phyloP scores from a whole-genome alignment of 441 rosid species.

The Pelargonium myrrhifolium region DNA sequence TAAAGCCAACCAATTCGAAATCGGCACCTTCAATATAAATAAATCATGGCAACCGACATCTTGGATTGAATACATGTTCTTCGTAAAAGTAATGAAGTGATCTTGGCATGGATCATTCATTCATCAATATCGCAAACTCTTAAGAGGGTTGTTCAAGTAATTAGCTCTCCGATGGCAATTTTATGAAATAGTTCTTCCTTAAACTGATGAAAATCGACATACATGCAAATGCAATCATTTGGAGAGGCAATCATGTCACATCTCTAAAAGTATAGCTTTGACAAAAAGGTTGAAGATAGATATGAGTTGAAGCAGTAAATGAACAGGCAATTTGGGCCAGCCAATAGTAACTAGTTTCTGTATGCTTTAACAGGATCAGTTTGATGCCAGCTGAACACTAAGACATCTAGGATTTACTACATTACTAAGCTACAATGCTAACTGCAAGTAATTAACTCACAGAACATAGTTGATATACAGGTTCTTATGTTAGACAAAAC shows the following conservation, averaged over 20 bases:
- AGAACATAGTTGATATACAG: background rate
- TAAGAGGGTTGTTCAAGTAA: constrained; percentile 18
- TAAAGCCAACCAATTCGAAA: constrained; percentile 94
- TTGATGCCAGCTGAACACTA: background rate
- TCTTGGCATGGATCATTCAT: constrained; percentile 35
- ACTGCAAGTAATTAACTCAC: background rate
- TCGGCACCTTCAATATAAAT: constrained; percentile 75
- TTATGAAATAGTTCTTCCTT: constrained; percentile 5
- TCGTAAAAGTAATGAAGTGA: constrained; percentile 43
- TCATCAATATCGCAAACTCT: constrained; percentile 30
- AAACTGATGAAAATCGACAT: background rate
- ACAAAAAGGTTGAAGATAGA: constrained; percentile 13
- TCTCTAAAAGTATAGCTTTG: constrained; percentile 20
- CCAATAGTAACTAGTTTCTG: background rate
- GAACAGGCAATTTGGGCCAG: background rate
- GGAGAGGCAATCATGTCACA: constrained; percentile 12
- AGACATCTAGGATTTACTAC: background rate
- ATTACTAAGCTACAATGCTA: background rate
- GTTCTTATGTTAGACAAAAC: too few relatives aligned
- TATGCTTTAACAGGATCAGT: too few relatives aligned
- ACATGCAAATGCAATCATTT: constrained; percentile 18
- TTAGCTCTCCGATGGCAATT: constrained; percentile 21
- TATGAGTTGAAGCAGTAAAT: constrained; percentile 7
- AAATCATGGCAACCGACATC: constrained; percentile 82
- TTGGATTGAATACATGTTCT: constrained; percentile 56